phyloP scores from a whole-genome alignment of 208 protist species.

The Trypanosoma mega region DNA sequence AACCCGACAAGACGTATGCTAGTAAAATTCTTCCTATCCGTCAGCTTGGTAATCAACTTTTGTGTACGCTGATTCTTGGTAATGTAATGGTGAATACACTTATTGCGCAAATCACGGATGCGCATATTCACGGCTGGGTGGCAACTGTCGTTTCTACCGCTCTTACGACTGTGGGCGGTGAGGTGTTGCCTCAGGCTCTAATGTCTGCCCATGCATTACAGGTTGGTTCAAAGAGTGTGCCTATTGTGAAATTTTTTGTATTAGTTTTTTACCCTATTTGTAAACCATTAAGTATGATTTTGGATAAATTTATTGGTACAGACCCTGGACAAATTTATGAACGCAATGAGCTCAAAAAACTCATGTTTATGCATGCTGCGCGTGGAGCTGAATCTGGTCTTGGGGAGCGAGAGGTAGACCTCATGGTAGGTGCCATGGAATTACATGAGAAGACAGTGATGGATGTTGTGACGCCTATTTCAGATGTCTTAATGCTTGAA shows the following conservation, averaged over 20 bases:
- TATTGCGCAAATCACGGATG: conserved; percentile 93
- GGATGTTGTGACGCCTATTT: conserved; percentile 95
- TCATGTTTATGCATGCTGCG: conserved; percentile 94
- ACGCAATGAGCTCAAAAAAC: conserved; percentile 94
- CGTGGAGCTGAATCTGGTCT: conserved; percentile 86
- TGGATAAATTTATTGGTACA: conserved; percentile 91
- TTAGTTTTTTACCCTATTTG: conserved; percentile 92
- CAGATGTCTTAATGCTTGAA: conserved; percentile 93
- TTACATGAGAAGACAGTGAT: conserved; percentile 92
- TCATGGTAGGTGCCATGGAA: conserved; percentile 95
- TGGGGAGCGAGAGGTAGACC: conserved; percentile 81
- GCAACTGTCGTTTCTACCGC: conserved; percentile 91
- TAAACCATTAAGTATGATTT: conserved; percentile 91
- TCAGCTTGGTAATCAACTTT: conserved; percentile 93
- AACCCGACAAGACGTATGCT: conserved; percentile 92
- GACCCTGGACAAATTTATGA: conserved; percentile 96
- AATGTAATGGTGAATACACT: conserved; percentile 97
- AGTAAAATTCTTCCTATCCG: conserved; percentile 93
- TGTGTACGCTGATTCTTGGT: conserved; percentile 96
- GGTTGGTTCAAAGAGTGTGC: conserved; percentile 91
- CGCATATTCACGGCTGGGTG: conserved; percentile 83
- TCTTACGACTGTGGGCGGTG: conserved; percentile 94
- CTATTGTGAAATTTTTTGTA: conserved; percentile 93
- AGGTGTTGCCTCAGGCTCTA: conserved; percentile 95
- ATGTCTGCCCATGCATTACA: conserved; percentile 92